A percentile compares a stretch with the other conserved stretches of the same genome.
Conservation (phyloP, 2,329 filamentous ascomycete species). For the Microascus cirrosus region DNA sequence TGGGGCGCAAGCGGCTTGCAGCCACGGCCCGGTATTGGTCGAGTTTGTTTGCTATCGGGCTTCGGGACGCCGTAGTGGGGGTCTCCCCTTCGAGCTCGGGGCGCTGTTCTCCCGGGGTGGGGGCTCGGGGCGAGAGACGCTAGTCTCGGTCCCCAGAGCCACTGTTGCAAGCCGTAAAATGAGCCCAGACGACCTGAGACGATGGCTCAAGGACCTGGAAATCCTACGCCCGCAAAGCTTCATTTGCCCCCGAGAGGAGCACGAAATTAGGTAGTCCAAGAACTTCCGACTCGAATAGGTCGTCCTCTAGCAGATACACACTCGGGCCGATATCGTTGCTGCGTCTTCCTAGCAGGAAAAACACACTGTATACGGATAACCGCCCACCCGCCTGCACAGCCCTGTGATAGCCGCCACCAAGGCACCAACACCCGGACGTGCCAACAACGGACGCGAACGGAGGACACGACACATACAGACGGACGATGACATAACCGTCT, state of each 20-base stretch:
- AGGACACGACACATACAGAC: not conserved
- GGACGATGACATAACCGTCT: not conserved
- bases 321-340: not conserved
- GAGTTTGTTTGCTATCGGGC: not conserved
- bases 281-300: too few species aligned
- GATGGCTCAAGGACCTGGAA: too few species aligned
- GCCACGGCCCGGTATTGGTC: not conserved
- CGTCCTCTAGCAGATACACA: not conserved
- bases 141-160: too few species aligned
- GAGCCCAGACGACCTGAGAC: too few species aligned
- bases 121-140: too few species aligned
- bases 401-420: not conserved
- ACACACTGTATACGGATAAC: not conserved
- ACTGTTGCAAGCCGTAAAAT: too few species aligned
- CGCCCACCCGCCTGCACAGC: not conserved
- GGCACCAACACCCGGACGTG: not conserved
- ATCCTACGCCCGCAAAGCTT: too few species aligned
- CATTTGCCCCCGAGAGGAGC: too few species aligned
- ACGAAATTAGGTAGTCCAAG: too few species aligned
- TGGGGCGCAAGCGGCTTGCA: not conserved
- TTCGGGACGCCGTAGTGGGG: not conserved
- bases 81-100: not conserved
- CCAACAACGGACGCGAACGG: not conserved
- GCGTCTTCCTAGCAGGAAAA: not conserved
- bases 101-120: not conserved